These are phyloP conservation scores for Populus davidiana DNA, from an alignment of 345 rosid genomes.

Conservation along the genomic window DNA sequence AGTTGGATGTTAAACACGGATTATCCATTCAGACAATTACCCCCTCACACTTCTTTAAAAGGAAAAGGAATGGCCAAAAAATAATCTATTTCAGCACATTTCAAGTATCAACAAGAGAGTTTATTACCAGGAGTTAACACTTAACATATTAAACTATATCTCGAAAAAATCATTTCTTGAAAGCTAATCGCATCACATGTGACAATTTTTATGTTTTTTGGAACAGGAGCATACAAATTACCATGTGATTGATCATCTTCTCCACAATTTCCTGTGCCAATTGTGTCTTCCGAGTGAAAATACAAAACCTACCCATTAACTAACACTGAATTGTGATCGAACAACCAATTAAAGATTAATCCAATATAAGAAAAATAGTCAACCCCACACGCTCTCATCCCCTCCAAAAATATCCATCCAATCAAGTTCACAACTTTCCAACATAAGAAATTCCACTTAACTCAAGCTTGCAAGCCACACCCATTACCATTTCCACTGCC, in stretches of 20 bases:
- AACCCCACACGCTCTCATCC: background rate
- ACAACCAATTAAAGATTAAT: background rate
- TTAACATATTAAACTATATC: background rate
- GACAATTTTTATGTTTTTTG: background rate
- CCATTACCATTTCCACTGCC: too few relatives aligned
- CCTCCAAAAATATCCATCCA: background rate
- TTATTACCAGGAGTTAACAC: background rate
- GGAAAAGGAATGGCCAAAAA: background rate
- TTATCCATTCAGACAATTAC: background rate
- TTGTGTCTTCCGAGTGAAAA: background rate
- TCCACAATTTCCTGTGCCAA: background rate
- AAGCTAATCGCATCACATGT: background rate
- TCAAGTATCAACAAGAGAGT: background rate
- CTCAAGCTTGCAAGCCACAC: too few relatives aligned
- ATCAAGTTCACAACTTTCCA: background rate
- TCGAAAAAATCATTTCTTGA: background rate
- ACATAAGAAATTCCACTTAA: too few relatives aligned
- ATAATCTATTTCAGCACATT: background rate
- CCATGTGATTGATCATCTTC: background rate
- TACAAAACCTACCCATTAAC: background rate
- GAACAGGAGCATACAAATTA: background rate
- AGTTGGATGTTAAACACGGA: background rate
- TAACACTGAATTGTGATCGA: background rate
- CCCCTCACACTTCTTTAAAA: background rate
- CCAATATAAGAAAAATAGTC: background rate